A percentile compares a stretch with the other conserved stretches of the same genome.
phyloP scores from a whole-genome alignment of 108 stramenopile genomes.

The Cyclotella kingstonii region DNA sequence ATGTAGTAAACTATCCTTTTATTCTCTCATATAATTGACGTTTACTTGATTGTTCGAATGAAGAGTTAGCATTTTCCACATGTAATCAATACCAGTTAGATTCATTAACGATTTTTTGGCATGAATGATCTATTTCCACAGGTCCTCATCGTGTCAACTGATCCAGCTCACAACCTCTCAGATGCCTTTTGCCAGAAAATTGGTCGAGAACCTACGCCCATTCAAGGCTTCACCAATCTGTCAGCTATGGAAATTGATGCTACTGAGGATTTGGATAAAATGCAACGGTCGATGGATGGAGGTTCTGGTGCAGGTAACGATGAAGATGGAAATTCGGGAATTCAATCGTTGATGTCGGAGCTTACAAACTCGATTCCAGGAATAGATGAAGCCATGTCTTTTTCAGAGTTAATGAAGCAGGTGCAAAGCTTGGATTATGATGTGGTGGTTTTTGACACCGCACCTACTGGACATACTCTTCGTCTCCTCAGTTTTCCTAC shows the following conservation, averaged over 20 bases:
- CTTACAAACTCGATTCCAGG: conserved; percentile 96
- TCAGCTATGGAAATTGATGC: conserved; percentile 98
- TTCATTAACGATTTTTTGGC: neutral
- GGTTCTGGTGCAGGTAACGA: conserved; percentile 58
- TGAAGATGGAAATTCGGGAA: conserved; percentile 62
- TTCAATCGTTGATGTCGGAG: conserved; percentile 88
- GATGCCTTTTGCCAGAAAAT: conserved; percentile 99
- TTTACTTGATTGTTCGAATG: too few species aligned
- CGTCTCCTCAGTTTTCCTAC: conserved; percentile 94
- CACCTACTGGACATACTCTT: conserved; percentile 99
- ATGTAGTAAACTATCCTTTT: too few species aligned
- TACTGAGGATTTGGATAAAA: conserved; percentile 88
- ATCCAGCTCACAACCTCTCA: conserved; percentile 98
- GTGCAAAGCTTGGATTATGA: conserved; percentile 95
- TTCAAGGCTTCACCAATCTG: conserved; percentile 96
- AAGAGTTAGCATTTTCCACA: too few species aligned
- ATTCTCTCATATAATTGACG: too few species aligned
- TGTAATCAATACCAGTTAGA: too few species aligned
- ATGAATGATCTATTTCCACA: conserved; percentile 2
- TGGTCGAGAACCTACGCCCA: conserved; percentile 94
- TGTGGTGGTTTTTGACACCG: conserved; percentile 98
- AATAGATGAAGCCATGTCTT: conserved; percentile 98
- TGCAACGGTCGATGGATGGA: conserved; percentile 74
- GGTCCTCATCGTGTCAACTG: conserved; percentile 95
- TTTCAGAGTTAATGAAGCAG: conserved; percentile 97